Percentiles rank a stretch among this genome's conserved stretches.
Evolutionary conservation across 768 basidiomycete species (phyloP).

Genomic region (Pleurotus giganteus): DNA sequence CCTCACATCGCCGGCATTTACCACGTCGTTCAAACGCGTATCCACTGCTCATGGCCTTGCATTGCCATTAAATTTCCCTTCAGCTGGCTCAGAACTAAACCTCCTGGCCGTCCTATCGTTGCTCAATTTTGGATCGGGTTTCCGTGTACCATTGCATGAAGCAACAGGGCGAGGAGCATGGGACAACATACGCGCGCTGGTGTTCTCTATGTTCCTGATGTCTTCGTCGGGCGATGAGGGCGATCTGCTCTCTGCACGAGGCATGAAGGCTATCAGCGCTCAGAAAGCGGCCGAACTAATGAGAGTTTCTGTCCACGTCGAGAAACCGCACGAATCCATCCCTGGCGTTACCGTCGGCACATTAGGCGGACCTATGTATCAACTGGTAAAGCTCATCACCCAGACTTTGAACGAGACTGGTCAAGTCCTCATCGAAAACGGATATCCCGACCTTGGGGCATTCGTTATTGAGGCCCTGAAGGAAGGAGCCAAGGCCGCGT

Average conservation of each 20-base stretch:
- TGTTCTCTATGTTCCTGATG: slow-evolving; percentile 69
- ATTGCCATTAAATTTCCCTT: slow-evolving; percentile 79
- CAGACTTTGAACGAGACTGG: slow-evolving; percentile 73
- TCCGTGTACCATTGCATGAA: slow-evolving; percentile 68
- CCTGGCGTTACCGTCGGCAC: slow-evolving; percentile 73
- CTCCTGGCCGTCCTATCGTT: slow-evolving; percentile 74
- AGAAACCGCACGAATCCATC: slow-evolving; percentile 66
- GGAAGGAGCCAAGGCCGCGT: slow-evolving; percentile 38
- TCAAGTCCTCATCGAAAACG: slow-evolving; percentile 49
- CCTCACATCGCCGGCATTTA: slow-evolving; percentile 63
- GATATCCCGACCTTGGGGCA: slow-evolving; percentile 68
- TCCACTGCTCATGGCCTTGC: slow-evolving; percentile 66
- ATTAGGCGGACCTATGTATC: slow-evolving; percentile 70
- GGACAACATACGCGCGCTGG: slow-evolving; percentile 76
- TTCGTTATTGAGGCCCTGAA: slow-evolving; percentile 73
- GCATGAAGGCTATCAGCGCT: slow-evolving; percentile 53
- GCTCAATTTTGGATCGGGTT: slow-evolving; percentile 83
- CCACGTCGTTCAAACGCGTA: slow-evolving; percentile 57
- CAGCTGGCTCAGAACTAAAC: slow-evolving; percentile 73
- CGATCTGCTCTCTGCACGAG: slow-evolving; percentile 64
- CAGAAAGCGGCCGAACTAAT: slow-evolving; percentile 71
- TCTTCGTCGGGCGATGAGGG: slow-evolving; percentile 53
- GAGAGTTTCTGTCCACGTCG: slow-evolving; percentile 66
- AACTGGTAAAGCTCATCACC: slow-evolving; percentile 69
- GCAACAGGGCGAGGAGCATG: slow-evolving; percentile 79